A percentile compares a stretch with the other conserved stretches of the same genome.
These are phyloP conservation scores for Suillus spraguei DNA, from an alignment of 768 basidiomycete genomes.

Conservation along the genomic window DNA sequence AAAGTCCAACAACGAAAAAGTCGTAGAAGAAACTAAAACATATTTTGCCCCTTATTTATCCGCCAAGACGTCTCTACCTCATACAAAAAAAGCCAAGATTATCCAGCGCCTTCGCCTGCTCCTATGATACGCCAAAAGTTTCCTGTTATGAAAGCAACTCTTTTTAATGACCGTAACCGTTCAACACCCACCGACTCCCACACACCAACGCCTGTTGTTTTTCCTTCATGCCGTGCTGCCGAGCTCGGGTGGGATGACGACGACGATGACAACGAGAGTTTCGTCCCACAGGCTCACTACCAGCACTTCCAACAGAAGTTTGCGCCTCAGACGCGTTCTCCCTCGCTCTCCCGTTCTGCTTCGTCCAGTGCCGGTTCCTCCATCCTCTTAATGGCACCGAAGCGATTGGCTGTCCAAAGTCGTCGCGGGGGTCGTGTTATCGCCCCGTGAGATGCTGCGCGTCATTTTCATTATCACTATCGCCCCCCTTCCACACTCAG, in stretches of 20 bases:
- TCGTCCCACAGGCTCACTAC: conserved; percentile 24
- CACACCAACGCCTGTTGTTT: conserved; percentile 34
- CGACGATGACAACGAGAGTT: conserved; percentile 25
- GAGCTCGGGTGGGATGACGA: conserved; percentile 33
- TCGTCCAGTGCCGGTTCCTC: conserved; percentile 32
- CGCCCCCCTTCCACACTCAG: conserved; percentile 1
- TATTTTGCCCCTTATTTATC: conserved; percentile 29
- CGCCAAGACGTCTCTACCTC: conserved; percentile 17
- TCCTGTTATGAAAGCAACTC: conserved; percentile 12
- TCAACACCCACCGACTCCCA: conserved; percentile 27
- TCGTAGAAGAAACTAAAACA: conserved; percentile 33
- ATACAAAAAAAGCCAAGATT: conserved; percentile 25
- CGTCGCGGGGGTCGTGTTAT: conserved; percentile 18
- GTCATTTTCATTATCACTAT: conserved; percentile 6
- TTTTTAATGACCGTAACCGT: conserved; percentile 16
- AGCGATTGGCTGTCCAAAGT: conserved; percentile 21
- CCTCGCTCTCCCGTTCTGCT: conserved; percentile 22
- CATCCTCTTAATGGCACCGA: conserved; percentile 34
- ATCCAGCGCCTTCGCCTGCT: conserved; percentile 17
- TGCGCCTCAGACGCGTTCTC: conserved; percentile 19
- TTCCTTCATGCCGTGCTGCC: conserved; percentile 33
- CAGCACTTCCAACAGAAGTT: conserved; percentile 18
- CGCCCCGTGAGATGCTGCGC: conserved; percentile 17
- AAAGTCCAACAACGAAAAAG: conserved; percentile 30
- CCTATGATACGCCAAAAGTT: conserved; percentile 18